A percentile compares a stretch with the other conserved stretches of the same genome.
Evolutionary conservation across 495 filamentous ascomycete genomes (phyloP).

Genomic region (Penicillium manginii): DNA sequence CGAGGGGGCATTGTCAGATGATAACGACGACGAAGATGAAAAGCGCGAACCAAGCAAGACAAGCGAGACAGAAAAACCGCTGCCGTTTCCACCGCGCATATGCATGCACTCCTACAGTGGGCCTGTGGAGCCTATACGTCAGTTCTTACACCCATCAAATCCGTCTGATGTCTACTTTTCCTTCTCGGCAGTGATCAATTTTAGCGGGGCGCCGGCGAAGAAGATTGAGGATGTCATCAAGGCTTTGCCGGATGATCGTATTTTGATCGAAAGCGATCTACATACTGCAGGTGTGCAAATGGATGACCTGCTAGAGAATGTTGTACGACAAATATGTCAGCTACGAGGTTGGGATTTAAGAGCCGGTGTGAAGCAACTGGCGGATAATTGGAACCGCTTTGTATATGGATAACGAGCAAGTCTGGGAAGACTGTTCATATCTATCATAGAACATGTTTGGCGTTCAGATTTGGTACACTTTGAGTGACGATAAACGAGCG

Average conservation of each 20-base stretch:
- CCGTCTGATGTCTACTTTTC: constrained; percentile 85
- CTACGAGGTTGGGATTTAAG: constrained; percentile 78
- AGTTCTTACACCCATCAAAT: constrained; percentile 75
- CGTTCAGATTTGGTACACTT: background rate
- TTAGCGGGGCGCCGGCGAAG: constrained; percentile 56
- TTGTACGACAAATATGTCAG: constrained; percentile 70
- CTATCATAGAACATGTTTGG: background rate
- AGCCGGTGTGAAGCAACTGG: constrained; percentile 70
- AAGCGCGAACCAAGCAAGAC: background rate
- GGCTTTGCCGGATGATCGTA: constrained; percentile 71
- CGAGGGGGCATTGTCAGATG: constrained; percentile 36
- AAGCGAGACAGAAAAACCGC: constrained; percentile 23
- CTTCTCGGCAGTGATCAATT: constrained; percentile 84
- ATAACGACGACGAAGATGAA: constrained; percentile 25
- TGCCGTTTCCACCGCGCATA: constrained; percentile 84
- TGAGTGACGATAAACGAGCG: background rate
- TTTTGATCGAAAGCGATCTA: constrained; percentile 89
- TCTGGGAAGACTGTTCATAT: background rate
- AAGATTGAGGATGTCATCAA: constrained; percentile 69
- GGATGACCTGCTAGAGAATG: constrained; percentile 76
- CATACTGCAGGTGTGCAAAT: constrained; percentile 83
- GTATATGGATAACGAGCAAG: constrained; percentile 61
- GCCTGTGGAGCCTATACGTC: constrained; percentile 70
- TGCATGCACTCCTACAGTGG: constrained; percentile 95
- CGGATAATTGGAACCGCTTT: constrained; percentile 80